A percentile compares a stretch with the other conserved stretches of the same genome.
phyloP scores from a whole-genome alignment of 1,284 basidiomycete genomes.

The Ceratobasidium theobromae region DNA sequence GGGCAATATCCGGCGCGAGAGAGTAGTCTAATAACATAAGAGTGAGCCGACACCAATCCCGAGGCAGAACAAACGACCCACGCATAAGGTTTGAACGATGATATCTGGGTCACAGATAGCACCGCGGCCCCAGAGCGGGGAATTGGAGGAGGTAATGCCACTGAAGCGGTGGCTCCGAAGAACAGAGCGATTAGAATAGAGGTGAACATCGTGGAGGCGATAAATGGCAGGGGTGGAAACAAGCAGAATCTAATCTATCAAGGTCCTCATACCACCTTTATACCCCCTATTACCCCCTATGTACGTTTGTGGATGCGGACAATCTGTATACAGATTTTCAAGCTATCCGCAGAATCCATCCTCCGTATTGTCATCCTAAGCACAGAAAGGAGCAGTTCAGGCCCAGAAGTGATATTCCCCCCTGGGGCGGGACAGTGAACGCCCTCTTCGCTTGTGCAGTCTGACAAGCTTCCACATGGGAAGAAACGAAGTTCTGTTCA shows the following conservation, averaged over 20 bases:
- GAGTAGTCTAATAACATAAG: not conserved
- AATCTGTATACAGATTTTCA: too few relatives aligned
- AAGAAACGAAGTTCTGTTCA: not conserved
- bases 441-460: not conserved
- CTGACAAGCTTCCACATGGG: not conserved
- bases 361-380: too few relatives aligned
- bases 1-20: conserved; percentile 29
- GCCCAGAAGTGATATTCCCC: too few relatives aligned
- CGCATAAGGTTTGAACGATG: conserved; percentile 18
- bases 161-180: conserved; percentile 2
- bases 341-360: too few relatives aligned
- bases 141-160: conserved; percentile 12
- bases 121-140: conserved; percentile 10
- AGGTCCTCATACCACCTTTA: not conserved
- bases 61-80: not conserved
- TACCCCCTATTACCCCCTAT: not conserved
- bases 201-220: not conserved
- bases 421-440: too few relatives aligned
- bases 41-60: not conserved
- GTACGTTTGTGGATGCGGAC: not conserved
- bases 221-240: not conserved
- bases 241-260: not conserved
- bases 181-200: not conserved
- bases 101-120: conserved; percentile 1
- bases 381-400: conserved; percentile 1